phyloP scores from a whole-genome alignment of 192 early-diverging fungal species.

The Linnemannia elongata region DNA sequence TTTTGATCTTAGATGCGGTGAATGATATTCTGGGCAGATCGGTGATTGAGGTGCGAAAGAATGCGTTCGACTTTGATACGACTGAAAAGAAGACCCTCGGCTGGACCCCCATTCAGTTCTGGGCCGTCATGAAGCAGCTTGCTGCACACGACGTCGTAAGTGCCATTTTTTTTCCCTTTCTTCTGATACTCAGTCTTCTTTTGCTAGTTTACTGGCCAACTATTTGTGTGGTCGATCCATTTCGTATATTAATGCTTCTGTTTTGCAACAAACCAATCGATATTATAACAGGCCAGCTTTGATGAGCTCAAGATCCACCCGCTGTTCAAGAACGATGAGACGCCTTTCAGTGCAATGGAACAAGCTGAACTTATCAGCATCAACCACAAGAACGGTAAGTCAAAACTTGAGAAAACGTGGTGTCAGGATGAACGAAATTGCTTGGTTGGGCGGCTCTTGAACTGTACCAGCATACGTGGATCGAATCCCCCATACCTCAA shows the following conservation, averaged over 20 bases:
- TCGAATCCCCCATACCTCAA: background rate
- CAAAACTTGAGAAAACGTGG: background rate
- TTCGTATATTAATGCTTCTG: no score
- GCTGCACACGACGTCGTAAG: constrained; percentile 67
- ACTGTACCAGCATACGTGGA: background rate
- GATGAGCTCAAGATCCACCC: constrained; percentile 86
- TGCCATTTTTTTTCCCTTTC: constrained; percentile 24
- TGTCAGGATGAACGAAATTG: background rate
- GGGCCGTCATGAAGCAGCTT: constrained; percentile 84
- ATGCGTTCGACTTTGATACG: constrained; percentile 80
- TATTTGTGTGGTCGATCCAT: background rate
- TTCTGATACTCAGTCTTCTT: background rate
- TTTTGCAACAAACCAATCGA: no score
- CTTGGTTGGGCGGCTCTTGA: background rate
- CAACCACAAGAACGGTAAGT: constrained; percentile 76
- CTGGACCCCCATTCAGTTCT: constrained; percentile 95
- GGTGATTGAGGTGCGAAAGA: constrained; percentile 90
- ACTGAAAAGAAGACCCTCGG: constrained; percentile 50
- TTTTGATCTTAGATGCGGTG: constrained; percentile 70
- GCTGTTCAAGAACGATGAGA: constrained; percentile 90
- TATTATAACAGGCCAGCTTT: constrained; percentile 71
- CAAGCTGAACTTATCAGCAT: constrained; percentile 90
- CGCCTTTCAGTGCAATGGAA: constrained; percentile 87
- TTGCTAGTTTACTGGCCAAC: background rate
- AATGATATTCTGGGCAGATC: constrained; percentile 86